Base-by-base conservation (phyloP, 768 basidiomycete species). In the Naganishia friedmannii region DNA sequence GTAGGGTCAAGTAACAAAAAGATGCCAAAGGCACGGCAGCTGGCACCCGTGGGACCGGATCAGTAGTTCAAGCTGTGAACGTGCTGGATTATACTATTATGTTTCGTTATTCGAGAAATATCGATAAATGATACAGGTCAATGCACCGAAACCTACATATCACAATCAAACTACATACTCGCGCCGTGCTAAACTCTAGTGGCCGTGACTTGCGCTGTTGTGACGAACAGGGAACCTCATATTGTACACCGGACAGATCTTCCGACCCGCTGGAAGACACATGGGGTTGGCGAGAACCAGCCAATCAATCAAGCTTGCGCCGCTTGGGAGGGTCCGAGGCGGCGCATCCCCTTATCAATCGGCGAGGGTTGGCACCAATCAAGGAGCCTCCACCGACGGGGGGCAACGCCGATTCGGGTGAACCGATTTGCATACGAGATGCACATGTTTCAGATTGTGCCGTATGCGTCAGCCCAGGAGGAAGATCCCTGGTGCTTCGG, bases 1-100 rank as follows among this genome's bases (percentile, higher is more conserved):
- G 51, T 69, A 28, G 67, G 74, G 75, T 57, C 70, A 23, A 74
- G 74, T 55, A 77, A 72, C 63, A 92, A 90, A 82, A 96, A 94
- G 83, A 92, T 95, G 92, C 93, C 93, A n/a, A 94, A 93, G 75
- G 84, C 84, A 28, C 51, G 68, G 34, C 68, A 69, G 34, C 31
- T 58, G 28, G 56, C 68, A 23, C 32, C 68, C 32, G 58, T 69
- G 6, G 68, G 68, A 28, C 68, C 68, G 32, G 68, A 53, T 32
- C 56, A 69, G 53, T 66, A 65, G 48, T 51, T 23, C 23, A 48
- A 28, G 21, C 23, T 28, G 34, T 8, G 34, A 23, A 37, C 4
- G 34, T 12, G 34, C n/a, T n/a, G 34, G 34, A 37, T 37, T 37
- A 4, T 5, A 37, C 34, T 4, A 37, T 37, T 4, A 12, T 37